Evolutionary conservation across 257 asterid species (phyloP).

Genomic region (Przewalskia tangutica): DNA sequence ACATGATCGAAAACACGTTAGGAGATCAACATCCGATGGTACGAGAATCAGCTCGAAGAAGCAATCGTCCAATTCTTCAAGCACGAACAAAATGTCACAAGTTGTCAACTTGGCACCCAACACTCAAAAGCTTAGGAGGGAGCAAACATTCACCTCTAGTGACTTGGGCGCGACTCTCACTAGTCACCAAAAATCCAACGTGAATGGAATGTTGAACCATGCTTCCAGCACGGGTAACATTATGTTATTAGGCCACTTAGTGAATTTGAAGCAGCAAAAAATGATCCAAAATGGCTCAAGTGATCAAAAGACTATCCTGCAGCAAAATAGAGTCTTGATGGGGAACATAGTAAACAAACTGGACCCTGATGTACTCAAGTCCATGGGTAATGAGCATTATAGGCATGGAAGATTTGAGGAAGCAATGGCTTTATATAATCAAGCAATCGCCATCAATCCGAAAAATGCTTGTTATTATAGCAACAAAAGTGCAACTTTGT

Average conservation of each 20-base stretch:
- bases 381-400: slow-evolving; percentile 44
- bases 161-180: slow-evolving; percentile 23
- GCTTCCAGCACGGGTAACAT: slow-evolving; percentile 35
- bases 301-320: neutral
- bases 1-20: slow-evolving; percentile 6
- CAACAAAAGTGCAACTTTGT: slow-evolving; percentile 57
- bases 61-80: slow-evolving; percentile 21
- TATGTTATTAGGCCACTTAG: slow-evolving; percentile 35
- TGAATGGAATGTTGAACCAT: slow-evolving; percentile 8
- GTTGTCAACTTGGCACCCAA: slow-evolving; percentile 16
- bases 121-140: slow-evolving; percentile 16
- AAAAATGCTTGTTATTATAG: slow-evolving; percentile 37
- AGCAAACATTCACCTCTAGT: slow-evolving; percentile 20
- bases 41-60: slow-evolving; percentile 10
- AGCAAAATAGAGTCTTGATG: neutral
- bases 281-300: neutral
- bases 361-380: slow-evolving; percentile 40
- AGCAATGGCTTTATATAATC: slow-evolving; percentile 42
- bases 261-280: slow-evolving; percentile 24
- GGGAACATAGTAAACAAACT: slow-evolving; percentile 19
- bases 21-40: slow-evolving; percentile 2
- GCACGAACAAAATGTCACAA: slow-evolving; percentile 13
- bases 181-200: slow-evolving; percentile 11
- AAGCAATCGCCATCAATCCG: slow-evolving; percentile 48
- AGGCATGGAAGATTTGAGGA: slow-evolving; percentile 35